Evolutionary conservation across 805 yeast species (phyloP).

Genomic region (Yarrowia keelungensis): DNA sequence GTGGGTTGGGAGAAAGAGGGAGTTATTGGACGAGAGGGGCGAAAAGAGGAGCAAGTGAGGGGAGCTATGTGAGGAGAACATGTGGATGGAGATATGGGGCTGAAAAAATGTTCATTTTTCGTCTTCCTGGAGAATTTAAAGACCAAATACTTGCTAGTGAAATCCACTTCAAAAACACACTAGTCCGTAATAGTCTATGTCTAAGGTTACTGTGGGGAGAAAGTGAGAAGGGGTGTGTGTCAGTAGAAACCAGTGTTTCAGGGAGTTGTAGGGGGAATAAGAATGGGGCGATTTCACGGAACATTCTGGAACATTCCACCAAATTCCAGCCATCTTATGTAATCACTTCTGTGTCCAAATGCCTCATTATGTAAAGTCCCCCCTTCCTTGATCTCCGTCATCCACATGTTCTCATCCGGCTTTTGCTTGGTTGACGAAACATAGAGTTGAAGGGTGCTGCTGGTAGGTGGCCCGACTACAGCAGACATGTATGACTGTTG

Average conservation of each 20-base stretch:
- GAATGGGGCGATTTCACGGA: neutral
- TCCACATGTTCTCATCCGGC: constrained; percentile 10
- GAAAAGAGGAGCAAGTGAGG: too few species aligned
- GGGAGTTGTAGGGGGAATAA: neutral
- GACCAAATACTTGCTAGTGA: too few species aligned
- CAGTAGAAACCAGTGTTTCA: too few species aligned
- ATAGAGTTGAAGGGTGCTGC: constrained; percentile 6
- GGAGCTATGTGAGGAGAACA: too few species aligned
- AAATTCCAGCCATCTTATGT: too few species aligned
- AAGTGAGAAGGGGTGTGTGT: neutral
- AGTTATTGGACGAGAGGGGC: neutral
- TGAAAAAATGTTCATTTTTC: neutral
- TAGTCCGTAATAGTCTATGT: constrained; percentile 3
- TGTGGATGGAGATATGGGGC: too few species aligned
- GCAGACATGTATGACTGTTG: too few species aligned
- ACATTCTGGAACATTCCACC: neutral
- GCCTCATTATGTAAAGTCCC: too few species aligned
- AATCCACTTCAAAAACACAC: neutral
- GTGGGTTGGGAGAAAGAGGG: constrained; percentile 22
- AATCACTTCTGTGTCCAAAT: too few species aligned
- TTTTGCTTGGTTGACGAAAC: constrained; percentile 3
- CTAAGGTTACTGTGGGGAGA: constrained; percentile 20
- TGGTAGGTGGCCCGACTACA: neutral
- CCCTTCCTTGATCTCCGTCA: too few species aligned
- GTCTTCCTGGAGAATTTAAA: neutral